Evolutionary conservation across 2,329 filamentous ascomycete genomes (phyloP).

Genomic region (Aspergillus carbonarius): DNA sequence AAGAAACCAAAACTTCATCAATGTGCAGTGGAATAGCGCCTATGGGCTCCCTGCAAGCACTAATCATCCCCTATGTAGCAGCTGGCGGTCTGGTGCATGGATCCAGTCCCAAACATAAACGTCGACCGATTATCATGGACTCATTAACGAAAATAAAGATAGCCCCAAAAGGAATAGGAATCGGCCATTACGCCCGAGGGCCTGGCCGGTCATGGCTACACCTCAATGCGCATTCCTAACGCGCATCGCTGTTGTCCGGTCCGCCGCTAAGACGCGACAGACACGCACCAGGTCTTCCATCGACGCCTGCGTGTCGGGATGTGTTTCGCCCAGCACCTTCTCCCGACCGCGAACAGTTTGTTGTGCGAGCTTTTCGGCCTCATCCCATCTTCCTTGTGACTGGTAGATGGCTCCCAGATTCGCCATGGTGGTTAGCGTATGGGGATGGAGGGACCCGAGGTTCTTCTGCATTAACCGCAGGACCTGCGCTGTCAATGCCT

Average conservation of each 20-base stretch:
- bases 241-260: background rate
- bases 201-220: background rate
- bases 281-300: conserved; percentile 10
- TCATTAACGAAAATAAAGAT: background rate
- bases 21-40: background rate
- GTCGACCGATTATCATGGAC: background rate
- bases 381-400: conserved; percentile 10
- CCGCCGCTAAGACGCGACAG: conserved; percentile 5
- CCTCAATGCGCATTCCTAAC: background rate
- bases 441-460: conserved; percentile 4
- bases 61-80: background rate
- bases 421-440: conserved; percentile 7
- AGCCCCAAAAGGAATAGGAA: background rate
- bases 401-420: conserved; percentile 10
- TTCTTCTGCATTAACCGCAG: conserved; percentile 8
- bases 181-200: background rate
- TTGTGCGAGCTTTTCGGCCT: conserved; percentile 6
- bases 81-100: background rate
- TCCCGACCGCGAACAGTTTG: conserved; percentile 1
- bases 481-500: conserved; percentile 3
- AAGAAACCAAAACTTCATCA: background rate
- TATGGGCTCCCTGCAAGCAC: background rate
- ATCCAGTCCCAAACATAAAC: background rate
- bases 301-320: conserved; percentile 5
- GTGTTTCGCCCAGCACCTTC: conserved; percentile 5